Conservation (phyloP, 805 yeast genomes). For the Danielia reshetovae region DNA sequence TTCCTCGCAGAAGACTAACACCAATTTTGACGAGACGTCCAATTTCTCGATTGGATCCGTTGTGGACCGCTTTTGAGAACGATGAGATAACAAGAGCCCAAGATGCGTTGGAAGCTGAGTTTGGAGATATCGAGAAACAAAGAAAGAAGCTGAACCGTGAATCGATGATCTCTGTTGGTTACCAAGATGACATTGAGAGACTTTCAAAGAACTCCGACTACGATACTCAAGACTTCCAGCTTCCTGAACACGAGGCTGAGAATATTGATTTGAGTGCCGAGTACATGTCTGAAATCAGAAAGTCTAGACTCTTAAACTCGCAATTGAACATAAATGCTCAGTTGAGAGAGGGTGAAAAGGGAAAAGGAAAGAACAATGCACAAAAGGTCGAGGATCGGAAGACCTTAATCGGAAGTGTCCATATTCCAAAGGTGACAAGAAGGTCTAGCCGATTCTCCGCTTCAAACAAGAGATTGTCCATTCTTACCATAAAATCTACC, state of each 20-base stretch:
- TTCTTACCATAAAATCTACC: slow-evolving; percentile 68
- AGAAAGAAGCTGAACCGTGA: slow-evolving; percentile 23
- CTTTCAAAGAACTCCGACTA: slow-evolving; percentile 15
- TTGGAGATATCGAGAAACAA: slow-evolving; percentile 17
- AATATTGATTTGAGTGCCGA: slow-evolving; percentile 39
- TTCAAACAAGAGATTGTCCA: slow-evolving; percentile 64
- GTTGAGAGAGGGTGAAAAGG: slow-evolving; percentile 3
- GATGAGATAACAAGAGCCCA: slow-evolving; percentile 41
- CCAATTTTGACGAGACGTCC: slow-evolving; percentile 50
- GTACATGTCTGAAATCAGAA: slow-evolving; percentile 41
- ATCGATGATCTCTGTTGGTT: slow-evolving; percentile 32
- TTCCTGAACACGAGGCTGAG: slow-evolving; percentile 36
- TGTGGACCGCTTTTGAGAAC: slow-evolving; percentile 49
- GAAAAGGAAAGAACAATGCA: neutral
- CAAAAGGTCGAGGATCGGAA: slow-evolving; percentile 34
- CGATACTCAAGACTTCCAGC: slow-evolving; percentile 21
- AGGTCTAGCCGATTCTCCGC: slow-evolving; percentile 56
- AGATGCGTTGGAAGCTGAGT: slow-evolving; percentile 38
- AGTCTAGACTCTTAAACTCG: slow-evolving; percentile 41
- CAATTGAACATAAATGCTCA: slow-evolving; percentile 28
- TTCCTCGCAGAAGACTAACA: slow-evolving; percentile 26
- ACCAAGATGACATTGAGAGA: slow-evolving; percentile 16
- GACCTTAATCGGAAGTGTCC: slow-evolving; percentile 54
- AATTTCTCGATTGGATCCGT: slow-evolving; percentile 53
- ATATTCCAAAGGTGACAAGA: slow-evolving; percentile 68